Percentiles rank a stretch among this genome's conserved stretches.
Conservation (phyloP, 2,329 filamentous ascomycete genomes). For the Anthostomella pinea region DNA sequence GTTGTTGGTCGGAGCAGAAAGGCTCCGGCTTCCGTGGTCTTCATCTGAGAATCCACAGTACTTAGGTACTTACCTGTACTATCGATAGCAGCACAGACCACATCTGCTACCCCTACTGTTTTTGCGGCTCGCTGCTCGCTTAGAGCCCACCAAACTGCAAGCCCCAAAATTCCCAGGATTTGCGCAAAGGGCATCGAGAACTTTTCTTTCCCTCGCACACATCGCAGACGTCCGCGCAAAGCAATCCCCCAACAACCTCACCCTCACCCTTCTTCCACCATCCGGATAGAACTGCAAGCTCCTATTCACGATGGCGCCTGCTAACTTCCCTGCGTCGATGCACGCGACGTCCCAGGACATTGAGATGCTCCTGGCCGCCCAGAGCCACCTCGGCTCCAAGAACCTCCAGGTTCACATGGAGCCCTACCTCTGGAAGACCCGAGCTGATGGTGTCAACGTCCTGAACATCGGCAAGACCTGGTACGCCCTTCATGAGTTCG, state of each 20-base stretch:
- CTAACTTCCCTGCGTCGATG: conserved; percentile 91
- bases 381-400: conserved; percentile 96
- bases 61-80: too few relatives aligned
- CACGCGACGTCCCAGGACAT: conserved; percentile 98
- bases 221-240: conserved; percentile 30
- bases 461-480: conserved; percentile 99
- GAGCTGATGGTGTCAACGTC: conserved; percentile 96
- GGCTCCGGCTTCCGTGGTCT: too few relatives aligned
- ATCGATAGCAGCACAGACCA: too few relatives aligned
- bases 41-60: too few relatives aligned
- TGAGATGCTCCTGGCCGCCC: conserved; percentile 97
- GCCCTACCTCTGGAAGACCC: conserved; percentile 99
- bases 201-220: conserved; percentile 35
- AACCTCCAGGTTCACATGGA: conserved; percentile 99
- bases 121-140: conserved; percentile 11
- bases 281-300: conserved; percentile 24
- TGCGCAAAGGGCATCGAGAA: conserved; percentile 35
- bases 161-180: conserved; percentile 19
- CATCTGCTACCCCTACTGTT: conserved; percentile 8
- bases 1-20: too few relatives aligned
- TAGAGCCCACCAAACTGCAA: conserved; percentile 19
- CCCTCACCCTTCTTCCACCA: conserved; percentile 27
- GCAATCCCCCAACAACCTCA: conserved; percentile 26
- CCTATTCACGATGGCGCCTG: conserved; percentile 81
- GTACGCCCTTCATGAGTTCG: conserved; percentile 50